Evolutionary conservation across 2,329 filamentous ascomycete species (phyloP), one percentile per base, ranked within the genome.

Genomic region (Trichophyton mentagrophytes): DNA sequence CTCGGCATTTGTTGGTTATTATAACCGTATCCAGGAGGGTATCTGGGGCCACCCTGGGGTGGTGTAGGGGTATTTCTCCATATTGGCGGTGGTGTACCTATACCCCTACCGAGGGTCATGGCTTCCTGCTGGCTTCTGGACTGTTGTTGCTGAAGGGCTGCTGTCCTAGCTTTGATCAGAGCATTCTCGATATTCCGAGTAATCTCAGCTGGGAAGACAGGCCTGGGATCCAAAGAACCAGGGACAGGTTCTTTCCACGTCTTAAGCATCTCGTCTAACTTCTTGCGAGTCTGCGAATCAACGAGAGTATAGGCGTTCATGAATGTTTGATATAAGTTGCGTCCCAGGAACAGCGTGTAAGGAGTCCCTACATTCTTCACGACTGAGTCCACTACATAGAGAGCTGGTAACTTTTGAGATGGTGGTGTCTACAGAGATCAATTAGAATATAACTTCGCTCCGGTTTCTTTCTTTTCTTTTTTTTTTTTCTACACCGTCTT

Each of bases 311-410:
- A 99, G 42, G 93, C 89, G 69, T 95, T 89, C 90, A 97, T 96
- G 71, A 96, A 99, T 3, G 90, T 97, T 67, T 86, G 84, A 75
- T 92, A 97, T 44, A 99, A 83, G 69, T 92, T 92, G 46, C 89
- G 86, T 59, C 91, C 90, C 65, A 99, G 88, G 73, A 96, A 97
- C 11, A 97, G 81, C 0, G 92, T 97, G 74, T 99, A 99, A 6
- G 93, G 93, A 0, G 92, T 96, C 63, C 93, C 93, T 64, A 99
- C 90, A 78, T 99, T 97, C 76, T 99, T 99, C 71, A 95, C 91
- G 64, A 99, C 92, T 15, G 92, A 97, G 76, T 99, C 93, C 70
- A 99, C 86, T 66, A 99, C 89, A 76, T 97, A 99, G 30, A 99
- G 81, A n/a, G 93, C 90, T 17, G 93, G 91, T 2, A 99, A 79